A percentile compares a stretch with the other conserved stretches of the same genome.
phyloP scores from a whole-genome alignment of 352 stramenopile genomes.

The Phytophthora litchii region DNA sequence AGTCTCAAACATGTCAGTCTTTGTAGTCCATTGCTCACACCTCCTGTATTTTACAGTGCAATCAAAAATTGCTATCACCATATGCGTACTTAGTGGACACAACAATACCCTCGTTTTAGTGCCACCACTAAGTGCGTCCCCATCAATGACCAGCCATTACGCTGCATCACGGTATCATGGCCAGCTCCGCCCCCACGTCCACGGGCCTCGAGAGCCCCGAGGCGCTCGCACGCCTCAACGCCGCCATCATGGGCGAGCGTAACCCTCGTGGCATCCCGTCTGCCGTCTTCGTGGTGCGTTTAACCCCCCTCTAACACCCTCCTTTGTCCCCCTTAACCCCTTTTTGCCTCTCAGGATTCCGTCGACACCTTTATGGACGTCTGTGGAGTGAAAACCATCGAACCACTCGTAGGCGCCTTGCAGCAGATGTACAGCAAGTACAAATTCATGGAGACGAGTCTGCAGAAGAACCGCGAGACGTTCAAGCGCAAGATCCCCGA shows the following conservation, averaged over 20 bases:
- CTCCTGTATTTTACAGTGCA: no score
- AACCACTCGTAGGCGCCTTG: constrained; percentile 78
- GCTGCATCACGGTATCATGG: constrained; percentile 17
- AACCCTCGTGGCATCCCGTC: constrained; percentile 82
- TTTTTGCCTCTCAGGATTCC: constrained; percentile 47
- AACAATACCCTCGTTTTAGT: background rate
- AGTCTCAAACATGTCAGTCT: no score
- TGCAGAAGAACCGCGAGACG: constrained; percentile 85
- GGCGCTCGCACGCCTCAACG: constrained; percentile 69
- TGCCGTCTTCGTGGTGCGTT: constrained; percentile 76
- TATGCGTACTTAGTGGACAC: background rate
- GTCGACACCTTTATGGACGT: constrained; percentile 76
- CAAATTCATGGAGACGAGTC: constrained; percentile 90
- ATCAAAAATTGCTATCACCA: no score
- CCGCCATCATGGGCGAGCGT: constrained; percentile 78
- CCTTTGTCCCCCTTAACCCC: background rate
- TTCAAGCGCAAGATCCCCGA: constrained; percentile 93
- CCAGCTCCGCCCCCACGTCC: constrained; percentile 35
- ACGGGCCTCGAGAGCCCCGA: constrained; percentile 69
- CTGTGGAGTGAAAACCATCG: constrained; percentile 62
- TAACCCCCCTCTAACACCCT: background rate
- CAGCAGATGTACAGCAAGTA: constrained; percentile 92
- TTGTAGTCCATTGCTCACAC: no score
- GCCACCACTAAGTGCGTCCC: background rate
- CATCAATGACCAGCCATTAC: constrained; percentile 30